Evolutionary conservation across 345 rosid genomes (phyloP).

Genomic region (Carallia brachiata): DNA sequence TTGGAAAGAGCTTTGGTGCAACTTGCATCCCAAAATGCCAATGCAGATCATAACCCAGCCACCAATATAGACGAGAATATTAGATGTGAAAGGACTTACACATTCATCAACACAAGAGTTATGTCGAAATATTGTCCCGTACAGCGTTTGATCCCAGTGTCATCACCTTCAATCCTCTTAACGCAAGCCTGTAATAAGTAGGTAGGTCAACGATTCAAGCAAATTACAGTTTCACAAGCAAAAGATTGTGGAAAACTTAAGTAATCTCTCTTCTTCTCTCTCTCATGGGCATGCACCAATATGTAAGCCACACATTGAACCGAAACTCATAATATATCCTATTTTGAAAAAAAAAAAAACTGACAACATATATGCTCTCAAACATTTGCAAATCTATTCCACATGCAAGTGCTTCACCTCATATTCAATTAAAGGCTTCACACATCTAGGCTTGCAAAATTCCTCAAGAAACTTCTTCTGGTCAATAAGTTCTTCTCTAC

Average conservation of each 20-base stretch:
- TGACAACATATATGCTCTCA: too few species aligned
- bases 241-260: not conserved
- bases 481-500: conserved; percentile 52
- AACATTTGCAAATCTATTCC: too few species aligned
- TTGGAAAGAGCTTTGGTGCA: conserved; percentile 35
- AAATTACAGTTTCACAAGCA: not conserved
- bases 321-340: too few species aligned
- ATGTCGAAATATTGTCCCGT: conserved; percentile 44
- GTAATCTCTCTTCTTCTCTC: too few species aligned
- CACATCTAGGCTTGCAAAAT: conserved; percentile 50
- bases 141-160: conserved; percentile 25
- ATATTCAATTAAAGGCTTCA: conserved; percentile 48
- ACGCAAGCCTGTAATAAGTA: conserved; percentile 28
- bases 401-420: conserved; percentile 19
- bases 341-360: too few species aligned
- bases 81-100: conserved; percentile 12
- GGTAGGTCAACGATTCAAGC: not conserved
- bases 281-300: too few species aligned
- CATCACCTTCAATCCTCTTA: conserved; percentile 37
- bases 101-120: conserved; percentile 31
- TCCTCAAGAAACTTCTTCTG: conserved; percentile 56
- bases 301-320: too few species aligned
- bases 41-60: not conserved
- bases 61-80: not conserved
- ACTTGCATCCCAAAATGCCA: conserved; percentile 32